Conservation (phyloP, 768 basidiomycete genomes). For the Steccherinum ochraceum region DNA sequence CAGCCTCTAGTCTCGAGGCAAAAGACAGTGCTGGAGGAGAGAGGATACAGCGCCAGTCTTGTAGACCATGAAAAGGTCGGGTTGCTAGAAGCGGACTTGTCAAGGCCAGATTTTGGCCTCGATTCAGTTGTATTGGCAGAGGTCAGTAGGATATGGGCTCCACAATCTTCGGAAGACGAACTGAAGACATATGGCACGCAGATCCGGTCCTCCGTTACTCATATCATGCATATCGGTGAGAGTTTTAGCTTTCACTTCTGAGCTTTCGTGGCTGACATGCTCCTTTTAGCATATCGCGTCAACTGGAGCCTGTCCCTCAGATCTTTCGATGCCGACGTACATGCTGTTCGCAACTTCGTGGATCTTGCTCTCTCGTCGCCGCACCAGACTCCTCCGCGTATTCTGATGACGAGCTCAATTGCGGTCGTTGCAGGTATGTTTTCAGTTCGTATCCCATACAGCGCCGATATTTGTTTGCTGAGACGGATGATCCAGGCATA, state of each 20-base stretch:
- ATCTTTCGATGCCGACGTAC: conserved; percentile 18
- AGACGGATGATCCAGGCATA: not conserved
- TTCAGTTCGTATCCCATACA: not conserved
- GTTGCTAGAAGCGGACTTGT: conserved; percentile 6
- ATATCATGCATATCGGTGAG: conserved; percentile 17
- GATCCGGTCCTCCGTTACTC: conserved; percentile 16
- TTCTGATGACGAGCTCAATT: conserved; percentile 20
- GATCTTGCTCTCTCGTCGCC: conserved; percentile 12
- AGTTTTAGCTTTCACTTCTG: not conserved
- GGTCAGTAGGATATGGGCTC: not conserved
- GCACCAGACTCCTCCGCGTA: conserved; percentile 11
- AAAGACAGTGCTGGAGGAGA: conserved; percentile 4
- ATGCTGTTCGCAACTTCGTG: conserved; percentile 17
- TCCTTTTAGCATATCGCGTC: conserved; percentile 18
- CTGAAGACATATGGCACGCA: conserved; percentile 4
- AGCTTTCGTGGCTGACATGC: not conserved
- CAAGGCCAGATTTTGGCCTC: not conserved
- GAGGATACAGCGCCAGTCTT: not conserved
- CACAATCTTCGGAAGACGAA: not conserved
- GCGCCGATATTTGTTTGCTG: not conserved
- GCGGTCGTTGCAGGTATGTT: conserved; percentile 11
- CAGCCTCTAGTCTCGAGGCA: conserved; percentile 4
- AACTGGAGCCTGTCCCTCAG: conserved; percentile 20
- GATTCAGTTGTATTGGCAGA: not conserved
- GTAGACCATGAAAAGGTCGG: conserved; percentile 2